These are phyloP conservation scores for Metschnikowia peoriensis DNA, from an alignment of 805 yeast genomes.

Conservation along the genomic window DNA sequence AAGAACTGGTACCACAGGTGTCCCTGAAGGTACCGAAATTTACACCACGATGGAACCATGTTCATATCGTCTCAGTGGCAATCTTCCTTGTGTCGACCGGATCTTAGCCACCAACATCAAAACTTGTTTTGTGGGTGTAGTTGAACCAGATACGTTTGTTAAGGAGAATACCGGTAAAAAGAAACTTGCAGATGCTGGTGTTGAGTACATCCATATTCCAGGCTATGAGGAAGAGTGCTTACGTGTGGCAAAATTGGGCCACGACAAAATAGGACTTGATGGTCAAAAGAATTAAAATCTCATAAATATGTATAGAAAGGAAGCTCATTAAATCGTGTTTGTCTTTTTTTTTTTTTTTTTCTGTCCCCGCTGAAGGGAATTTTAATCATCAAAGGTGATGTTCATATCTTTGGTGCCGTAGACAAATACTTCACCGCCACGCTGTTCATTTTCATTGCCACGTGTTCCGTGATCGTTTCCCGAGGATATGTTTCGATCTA, in stretches of 20 bases:
- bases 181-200: slow-evolving; percentile 52
- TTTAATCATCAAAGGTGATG: slow-evolving; percentile 17
- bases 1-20: slow-evolving; percentile 30
- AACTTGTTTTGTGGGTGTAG: slow-evolving; percentile 86
- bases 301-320: no score
- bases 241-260: slow-evolving; percentile 72
- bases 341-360: no score
- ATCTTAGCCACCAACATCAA: slow-evolving; percentile 57
- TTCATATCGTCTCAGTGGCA: slow-evolving; percentile 83
- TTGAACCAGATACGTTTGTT: slow-evolving; percentile 90
- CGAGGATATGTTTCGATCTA: background rate
- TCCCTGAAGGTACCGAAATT: slow-evolving; percentile 76
- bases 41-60: slow-evolving; percentile 99
- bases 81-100: slow-evolving; percentile 82
- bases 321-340: background rate
- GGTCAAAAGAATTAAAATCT: background rate
- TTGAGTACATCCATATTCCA: slow-evolving; percentile 75
- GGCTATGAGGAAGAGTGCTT: slow-evolving; percentile 77
- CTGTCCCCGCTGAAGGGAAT: no score
- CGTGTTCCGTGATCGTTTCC: background rate
- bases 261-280: slow-evolving; percentile 29
- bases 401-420: slow-evolving; percentile 39
- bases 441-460: background rate
- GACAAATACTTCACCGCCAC: slow-evolving; percentile 32
- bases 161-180: slow-evolving; percentile 63